phyloP scores from a whole-genome alignment of 768 basidiomycete genomes.

The Russula earlei region DNA sequence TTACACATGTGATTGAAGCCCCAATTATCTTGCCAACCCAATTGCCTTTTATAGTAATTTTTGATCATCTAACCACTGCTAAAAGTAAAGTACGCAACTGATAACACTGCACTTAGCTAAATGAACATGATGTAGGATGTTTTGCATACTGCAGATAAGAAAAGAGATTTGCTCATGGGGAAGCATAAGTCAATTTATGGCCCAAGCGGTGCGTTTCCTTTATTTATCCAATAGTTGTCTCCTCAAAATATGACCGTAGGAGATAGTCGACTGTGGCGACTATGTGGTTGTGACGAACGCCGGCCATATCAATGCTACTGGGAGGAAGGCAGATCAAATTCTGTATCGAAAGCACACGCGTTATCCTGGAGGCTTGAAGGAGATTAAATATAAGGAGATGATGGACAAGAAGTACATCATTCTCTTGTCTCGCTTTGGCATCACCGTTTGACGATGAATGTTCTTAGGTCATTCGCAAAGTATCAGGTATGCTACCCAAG shows the following conservation, averaged over 20 bases:
- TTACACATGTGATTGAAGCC: no score
- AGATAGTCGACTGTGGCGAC: slow-evolving; percentile 89
- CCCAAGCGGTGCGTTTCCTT: slow-evolving; percentile 59
- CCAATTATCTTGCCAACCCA: no score
- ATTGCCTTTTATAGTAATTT: no score
- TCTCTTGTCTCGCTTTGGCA: neutral
- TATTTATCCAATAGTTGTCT: neutral
- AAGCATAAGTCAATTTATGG: slow-evolving; percentile 98
- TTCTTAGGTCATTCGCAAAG: slow-evolving; percentile 81
- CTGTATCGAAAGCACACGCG: slow-evolving; percentile 85
- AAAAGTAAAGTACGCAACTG: no score
- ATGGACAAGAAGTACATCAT: slow-evolving; percentile 71
- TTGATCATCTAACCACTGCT: no score
- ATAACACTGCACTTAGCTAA: slow-evolving; percentile 60
- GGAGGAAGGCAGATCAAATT: slow-evolving; percentile 80
- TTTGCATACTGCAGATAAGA: slow-evolving; percentile 55
- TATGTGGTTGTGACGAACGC: slow-evolving; percentile 95
- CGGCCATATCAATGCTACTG: slow-evolving; percentile 73
- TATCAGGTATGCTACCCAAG: slow-evolving; percentile 97
- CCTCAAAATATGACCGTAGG: neutral
- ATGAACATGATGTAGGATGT: slow-evolving; percentile 69
- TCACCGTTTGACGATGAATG: neutral
- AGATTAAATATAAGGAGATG: slow-evolving; percentile 79
- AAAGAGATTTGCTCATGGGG: slow-evolving; percentile 67
- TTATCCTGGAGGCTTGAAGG: slow-evolving; percentile 89